Evolutionary conservation across 176 grass and related monocot species (phyloP).

Genomic region (Thinopyrum elongatum): DNA sequence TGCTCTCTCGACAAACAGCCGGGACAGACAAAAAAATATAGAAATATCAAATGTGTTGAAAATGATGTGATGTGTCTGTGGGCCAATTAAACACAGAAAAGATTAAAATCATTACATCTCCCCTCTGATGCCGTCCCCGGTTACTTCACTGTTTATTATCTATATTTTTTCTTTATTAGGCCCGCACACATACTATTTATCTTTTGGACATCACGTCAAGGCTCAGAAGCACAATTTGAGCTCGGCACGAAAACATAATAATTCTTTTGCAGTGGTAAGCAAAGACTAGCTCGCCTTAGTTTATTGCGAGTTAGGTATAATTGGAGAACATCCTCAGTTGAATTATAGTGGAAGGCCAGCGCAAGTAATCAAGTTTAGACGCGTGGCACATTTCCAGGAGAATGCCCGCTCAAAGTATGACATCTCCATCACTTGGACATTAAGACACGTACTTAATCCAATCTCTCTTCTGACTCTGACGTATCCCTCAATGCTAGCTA

Average conservation of each 20-base stretch:
- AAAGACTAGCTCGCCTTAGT: neutral
- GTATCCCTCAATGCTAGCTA: slow-evolving; percentile 27
- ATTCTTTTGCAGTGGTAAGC: neutral
- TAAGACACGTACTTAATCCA: slow-evolving; percentile 46
- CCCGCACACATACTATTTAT: neutral
- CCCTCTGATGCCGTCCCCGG: slow-evolving; percentile 1
- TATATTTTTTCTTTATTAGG: too few species aligned
- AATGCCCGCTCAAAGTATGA: neutral
- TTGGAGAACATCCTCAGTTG: neutral
- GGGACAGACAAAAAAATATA: neutral
- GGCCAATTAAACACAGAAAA: neutral
- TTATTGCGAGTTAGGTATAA: slow-evolving; percentile 40
- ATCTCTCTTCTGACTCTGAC: slow-evolving; percentile 23
- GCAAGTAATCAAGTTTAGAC: neutral
- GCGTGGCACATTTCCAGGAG: slow-evolving; percentile 25
- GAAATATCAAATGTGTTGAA: neutral
- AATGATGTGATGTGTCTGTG: slow-evolving; percentile 5
- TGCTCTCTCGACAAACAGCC: neutral
- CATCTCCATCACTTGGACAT: slow-evolving; percentile 41
- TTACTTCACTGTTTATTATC: neutral
- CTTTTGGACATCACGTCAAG: slow-evolving; percentile 49
- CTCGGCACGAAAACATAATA: neutral
- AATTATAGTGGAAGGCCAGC: too few species aligned
- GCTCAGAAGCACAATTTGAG: slow-evolving; percentile 27
- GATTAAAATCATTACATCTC: neutral